These are phyloP conservation scores for Suillus placidus DNA, from an alignment of 768 basidiomycete genomes.

Conservation along the genomic window DNA sequence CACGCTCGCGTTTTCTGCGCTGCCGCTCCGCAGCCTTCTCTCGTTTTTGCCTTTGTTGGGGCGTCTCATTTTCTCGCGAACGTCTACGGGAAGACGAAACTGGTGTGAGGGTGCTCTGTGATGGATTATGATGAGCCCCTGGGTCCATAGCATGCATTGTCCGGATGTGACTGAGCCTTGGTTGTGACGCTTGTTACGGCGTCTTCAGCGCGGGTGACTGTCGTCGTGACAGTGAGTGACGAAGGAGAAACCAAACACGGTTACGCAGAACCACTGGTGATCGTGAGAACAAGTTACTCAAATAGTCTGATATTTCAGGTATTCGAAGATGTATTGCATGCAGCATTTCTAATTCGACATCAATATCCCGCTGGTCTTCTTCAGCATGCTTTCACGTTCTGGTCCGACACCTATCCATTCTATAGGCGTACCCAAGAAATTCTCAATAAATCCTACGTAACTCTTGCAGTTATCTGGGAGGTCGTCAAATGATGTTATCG, in stretches of 20 bases:
- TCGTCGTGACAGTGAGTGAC: constrained; percentile 31
- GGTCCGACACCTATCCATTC: constrained; percentile 96
- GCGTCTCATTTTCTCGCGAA: constrained; percentile 72
- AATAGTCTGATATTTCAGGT: background rate
- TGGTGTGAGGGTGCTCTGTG: constrained; percentile 35
- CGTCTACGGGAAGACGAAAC: constrained; percentile 51
- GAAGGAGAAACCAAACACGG: constrained; percentile 25
- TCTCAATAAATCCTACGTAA: constrained; percentile 88
- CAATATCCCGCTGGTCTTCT: constrained; percentile 19
- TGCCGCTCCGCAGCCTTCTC: constrained; percentile 89
- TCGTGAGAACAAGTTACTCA: constrained; percentile 27
- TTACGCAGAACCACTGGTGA: constrained; percentile 20
- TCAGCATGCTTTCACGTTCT: constrained; percentile 76
- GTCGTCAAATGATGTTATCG: constrained; percentile 62
- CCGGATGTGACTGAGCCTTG: constrained; percentile 14
- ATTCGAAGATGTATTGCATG: background rate
- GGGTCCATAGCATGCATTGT: constrained; percentile 38
- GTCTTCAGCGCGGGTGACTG: constrained; percentile 20
- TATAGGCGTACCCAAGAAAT: constrained; percentile 68
- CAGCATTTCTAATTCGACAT: constrained; percentile 24
- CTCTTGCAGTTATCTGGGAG: constrained; percentile 84
- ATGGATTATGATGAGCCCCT: constrained; percentile 34
- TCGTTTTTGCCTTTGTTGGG: constrained; percentile 72
- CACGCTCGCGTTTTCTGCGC: constrained; percentile 78
- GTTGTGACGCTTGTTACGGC: constrained; percentile 40